Evolutionary conservation across 345 rosid species (phyloP).

Genomic region (Salix koriyanagi): DNA sequence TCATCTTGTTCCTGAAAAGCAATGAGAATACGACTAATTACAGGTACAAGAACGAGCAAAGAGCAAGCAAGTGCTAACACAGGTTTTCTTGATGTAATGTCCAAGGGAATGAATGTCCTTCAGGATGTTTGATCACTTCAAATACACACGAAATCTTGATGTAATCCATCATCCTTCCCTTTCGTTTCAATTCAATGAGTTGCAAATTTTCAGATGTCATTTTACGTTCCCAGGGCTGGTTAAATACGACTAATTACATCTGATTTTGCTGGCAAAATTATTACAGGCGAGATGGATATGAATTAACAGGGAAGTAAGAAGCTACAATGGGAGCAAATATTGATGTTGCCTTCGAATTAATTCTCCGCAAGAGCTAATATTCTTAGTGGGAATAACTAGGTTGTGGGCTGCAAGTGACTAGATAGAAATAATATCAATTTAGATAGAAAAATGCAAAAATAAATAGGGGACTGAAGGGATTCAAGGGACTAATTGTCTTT

Average conservation of each 20-base stretch:
- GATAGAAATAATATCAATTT: no score
- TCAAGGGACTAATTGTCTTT: background rate
- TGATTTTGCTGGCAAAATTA: no score
- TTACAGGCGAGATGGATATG: no score
- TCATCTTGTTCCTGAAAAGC: constrained; percentile 14
- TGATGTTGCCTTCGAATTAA: no score
- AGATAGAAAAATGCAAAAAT: no score
- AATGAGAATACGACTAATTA: background rate
- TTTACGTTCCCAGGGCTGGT: background rate
- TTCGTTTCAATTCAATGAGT: background rate
- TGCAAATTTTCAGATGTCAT: background rate
- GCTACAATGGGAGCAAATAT: no score
- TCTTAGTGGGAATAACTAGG: no score
- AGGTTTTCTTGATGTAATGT: no score
- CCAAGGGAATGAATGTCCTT: background rate
- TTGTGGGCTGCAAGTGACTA: no score
- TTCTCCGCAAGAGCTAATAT: no score
- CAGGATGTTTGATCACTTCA: background rate
- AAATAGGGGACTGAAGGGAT: background rate
- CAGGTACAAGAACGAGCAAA: background rate
- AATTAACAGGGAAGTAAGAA: no score
- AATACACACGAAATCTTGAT: background rate
- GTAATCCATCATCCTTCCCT: background rate
- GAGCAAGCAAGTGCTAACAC: background rate
- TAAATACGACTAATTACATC: no score